phyloP scores from a whole-genome alignment of 2,329 filamentous ascomycete species.

The Aspergillus tamarii region DNA sequence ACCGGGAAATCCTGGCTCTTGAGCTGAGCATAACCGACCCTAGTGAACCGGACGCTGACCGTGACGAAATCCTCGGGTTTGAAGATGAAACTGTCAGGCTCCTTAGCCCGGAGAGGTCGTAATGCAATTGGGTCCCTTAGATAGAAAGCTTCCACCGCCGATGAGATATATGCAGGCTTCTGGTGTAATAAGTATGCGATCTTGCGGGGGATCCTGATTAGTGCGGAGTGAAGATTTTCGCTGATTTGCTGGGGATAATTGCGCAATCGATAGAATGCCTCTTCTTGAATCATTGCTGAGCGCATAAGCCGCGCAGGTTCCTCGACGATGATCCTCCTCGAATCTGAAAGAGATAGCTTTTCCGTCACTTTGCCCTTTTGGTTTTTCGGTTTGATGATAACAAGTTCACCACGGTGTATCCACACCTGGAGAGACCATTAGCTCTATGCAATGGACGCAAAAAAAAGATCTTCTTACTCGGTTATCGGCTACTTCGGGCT shows the following conservation, averaged over 20 bases:
- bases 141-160: conserved; percentile 90
- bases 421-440: conserved; percentile 61
- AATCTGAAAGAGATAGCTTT: conserved; percentile 65
- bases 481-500: conserved; percentile 84
- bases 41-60: conserved; percentile 80
- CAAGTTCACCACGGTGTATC: conserved; percentile 77
- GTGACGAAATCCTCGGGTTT: conserved; percentile 78
- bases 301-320: conserved; percentile 65
- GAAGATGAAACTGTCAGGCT: conserved; percentile 63
- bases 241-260: conserved; percentile 79
- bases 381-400: conserved; percentile 66
- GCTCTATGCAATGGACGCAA: neutral
- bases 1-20: conserved; percentile 78
- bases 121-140: conserved; percentile 79
- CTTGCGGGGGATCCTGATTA: conserved; percentile 76
- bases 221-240: conserved; percentile 74
- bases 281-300: conserved; percentile 75
- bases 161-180: conserved; percentile 74
- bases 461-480: conserved; percentile 50
- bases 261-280: conserved; percentile 85
- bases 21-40: conserved; percentile 86
- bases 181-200: conserved; percentile 78
- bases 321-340: conserved; percentile 62
- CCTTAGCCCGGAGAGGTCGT: conserved; percentile 65
- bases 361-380: conserved; percentile 46